A percentile compares a stretch with the other conserved stretches of the same genome.
Evolutionary conservation across 192 early-diverging fungal species (phyloP).

Genomic region (Entomortierella parvispora): DNA sequence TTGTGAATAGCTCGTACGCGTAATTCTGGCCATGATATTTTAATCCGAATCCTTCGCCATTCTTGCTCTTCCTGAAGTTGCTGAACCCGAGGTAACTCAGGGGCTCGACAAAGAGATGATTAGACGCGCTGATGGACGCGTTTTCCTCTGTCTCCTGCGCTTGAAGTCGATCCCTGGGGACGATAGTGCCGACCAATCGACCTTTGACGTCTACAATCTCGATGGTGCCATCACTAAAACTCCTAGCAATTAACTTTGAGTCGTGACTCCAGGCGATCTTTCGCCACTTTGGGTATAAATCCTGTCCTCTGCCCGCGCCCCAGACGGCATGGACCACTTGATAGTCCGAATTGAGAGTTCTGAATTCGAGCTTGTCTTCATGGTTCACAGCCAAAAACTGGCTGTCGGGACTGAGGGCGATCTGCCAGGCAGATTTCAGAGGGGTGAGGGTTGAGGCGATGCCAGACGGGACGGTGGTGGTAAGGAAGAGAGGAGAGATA

Average conservation of each 20-base stretch:
- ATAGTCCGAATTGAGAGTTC: conserved; percentile 48
- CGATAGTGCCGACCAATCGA: conserved; percentile 38
- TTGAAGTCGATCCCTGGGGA: conserved; percentile 31
- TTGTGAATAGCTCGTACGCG: conserved; percentile 60
- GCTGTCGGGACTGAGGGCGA: conserved; percentile 49
- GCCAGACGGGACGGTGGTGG: conserved; percentile 56
- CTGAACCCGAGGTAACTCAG: conserved; percentile 53
- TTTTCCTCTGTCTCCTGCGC: not conserved
- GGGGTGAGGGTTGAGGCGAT: conserved; percentile 45
- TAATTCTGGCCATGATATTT: conserved; percentile 56
- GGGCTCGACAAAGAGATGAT: conserved; percentile 51
- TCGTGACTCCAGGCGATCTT: conserved; percentile 55
- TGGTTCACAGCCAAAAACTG: conserved; percentile 52
- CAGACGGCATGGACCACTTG: conserved; percentile 53
- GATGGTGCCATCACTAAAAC: conserved; percentile 57
- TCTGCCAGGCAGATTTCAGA: conserved; percentile 44
- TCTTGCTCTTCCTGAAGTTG: conserved; percentile 17
- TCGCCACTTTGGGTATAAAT: conserved; percentile 57
- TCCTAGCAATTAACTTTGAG: conserved; percentile 50
- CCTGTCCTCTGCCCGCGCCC: conserved; percentile 11
- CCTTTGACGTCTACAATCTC: conserved; percentile 53
- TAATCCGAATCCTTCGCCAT: conserved; percentile 3
- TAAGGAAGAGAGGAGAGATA: conserved; percentile 43
- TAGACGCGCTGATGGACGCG: conserved; percentile 6
- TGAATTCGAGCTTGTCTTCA: conserved; percentile 56